Evolutionary conservation across 2,329 filamentous ascomycete species (phyloP).

Genomic region (Leptographium procerum): DNA sequence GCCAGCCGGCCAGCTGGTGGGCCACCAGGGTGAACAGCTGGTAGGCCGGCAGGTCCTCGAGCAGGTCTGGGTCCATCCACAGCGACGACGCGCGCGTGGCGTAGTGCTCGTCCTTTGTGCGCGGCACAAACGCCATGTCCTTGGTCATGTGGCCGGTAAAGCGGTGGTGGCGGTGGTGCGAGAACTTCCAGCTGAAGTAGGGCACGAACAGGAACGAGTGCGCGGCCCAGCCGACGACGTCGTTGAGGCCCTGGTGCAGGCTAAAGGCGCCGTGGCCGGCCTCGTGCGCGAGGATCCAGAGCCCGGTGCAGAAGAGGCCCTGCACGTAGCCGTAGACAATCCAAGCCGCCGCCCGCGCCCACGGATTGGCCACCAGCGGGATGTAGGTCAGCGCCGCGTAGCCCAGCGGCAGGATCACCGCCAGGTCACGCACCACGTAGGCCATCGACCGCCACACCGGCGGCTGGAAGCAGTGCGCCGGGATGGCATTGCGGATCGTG

Average conservation of each 20-base stretch:
- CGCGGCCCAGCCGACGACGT: constrained; percentile 80
- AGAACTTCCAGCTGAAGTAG: constrained; percentile 99
- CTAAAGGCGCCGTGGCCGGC: constrained; percentile 97
- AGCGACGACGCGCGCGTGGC: constrained; percentile 92
- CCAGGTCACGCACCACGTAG: constrained; percentile 78
- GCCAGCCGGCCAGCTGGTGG: constrained; percentile 91
- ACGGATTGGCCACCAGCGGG: constrained; percentile 67
- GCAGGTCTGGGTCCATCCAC: constrained; percentile 58
- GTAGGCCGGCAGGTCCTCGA: constrained; percentile 52
- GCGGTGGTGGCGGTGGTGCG: constrained; percentile 99
- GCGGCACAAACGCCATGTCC: constrained; percentile 96
- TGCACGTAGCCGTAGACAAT: constrained; percentile 65
- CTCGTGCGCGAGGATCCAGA: constrained; percentile 97
- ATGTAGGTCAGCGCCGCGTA: constrained; percentile 81
- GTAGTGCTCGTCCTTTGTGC: constrained; percentile 67
- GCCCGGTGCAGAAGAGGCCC: constrained; percentile 81
- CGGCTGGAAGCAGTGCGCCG: constrained; percentile 91
- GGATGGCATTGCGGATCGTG: constrained; percentile 91
- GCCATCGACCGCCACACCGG: constrained; percentile 61
- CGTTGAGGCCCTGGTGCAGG: constrained; percentile 78
- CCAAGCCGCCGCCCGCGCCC: constrained; percentile 54
- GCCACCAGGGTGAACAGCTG: constrained; percentile 41
- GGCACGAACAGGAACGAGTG: constrained; percentile 80
- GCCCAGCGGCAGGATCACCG: constrained; percentile 64
- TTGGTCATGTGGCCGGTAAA: constrained; percentile 93